Base-by-base conservation (phyloP, 169 alveolate species). In the Eimeria tenella region DNA sequence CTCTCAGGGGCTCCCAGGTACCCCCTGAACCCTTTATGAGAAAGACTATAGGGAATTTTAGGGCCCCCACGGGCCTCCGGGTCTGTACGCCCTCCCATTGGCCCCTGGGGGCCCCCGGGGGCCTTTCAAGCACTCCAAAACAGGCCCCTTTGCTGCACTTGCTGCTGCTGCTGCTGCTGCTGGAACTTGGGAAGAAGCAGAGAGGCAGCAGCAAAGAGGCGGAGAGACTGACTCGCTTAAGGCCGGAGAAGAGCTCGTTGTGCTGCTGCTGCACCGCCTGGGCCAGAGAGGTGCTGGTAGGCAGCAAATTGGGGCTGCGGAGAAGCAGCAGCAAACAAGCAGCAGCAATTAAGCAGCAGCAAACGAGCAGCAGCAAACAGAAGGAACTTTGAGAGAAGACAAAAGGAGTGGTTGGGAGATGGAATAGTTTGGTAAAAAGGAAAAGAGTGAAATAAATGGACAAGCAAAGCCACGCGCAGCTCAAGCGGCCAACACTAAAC, bases 221-320 rank as follows among this genome's bases (percentile, higher is more conserved):
- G 50, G 87, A 19, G 11, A 4, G 9, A 5, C 87, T 60, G 10
- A 77, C 87, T 50, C 52, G 87, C 65, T 53, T 50, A 21, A 77
- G 62, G 23, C 68, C 42, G 70, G 70, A 77, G 70, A 77, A 49
- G 87, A 77, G 87, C 87, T 77, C 87, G 7, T 17, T 19, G 70
- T 77, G 87, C 53, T 55, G 10, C 70, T 77, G 87, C 53, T 55
- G 42, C 49, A 53, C 87, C 50, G 19, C 53, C 15, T 50, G 50
- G n/a, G 87, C 52, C 21, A 77, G n/a, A 21, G 87, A 25, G 42
- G 42, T 68, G 52, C 70, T 53, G 52, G 68, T 19, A n/a, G 50
- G 10, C 31, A 50, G 42, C 9, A 60, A 50, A 60, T 17, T 19
- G 68, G 68, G 50, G 73, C 73, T 19, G 88, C 31, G 11, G 88